Percentiles rank a stretch among this genome's conserved stretches.
Conservation (phyloP, 31 red algal genomes). For the Endocladia muricata region DNA sequence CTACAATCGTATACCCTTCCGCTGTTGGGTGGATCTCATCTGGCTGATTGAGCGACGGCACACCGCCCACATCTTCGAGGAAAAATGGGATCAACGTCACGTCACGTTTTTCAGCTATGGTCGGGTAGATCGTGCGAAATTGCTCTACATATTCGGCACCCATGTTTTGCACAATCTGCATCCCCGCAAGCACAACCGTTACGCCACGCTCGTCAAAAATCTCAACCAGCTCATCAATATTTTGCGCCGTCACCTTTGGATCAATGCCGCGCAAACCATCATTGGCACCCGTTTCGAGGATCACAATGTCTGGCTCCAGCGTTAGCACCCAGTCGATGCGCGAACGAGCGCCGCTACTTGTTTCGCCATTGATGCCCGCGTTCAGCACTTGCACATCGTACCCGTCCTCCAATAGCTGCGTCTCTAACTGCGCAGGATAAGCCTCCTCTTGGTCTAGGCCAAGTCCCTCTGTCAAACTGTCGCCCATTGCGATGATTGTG, state of each 20-base stretch:
- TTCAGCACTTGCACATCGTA: neutral
- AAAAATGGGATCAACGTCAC: neutral
- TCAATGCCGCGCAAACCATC: neutral
- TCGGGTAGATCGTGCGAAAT: neutral
- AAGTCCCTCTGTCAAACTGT: neutral
- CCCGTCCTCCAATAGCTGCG: neutral
- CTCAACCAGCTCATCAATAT: neutral
- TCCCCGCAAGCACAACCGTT: neutral
- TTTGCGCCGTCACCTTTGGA: neutral
- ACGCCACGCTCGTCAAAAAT: neutral
- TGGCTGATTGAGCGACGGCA: neutral
- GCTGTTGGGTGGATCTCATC: neutral
- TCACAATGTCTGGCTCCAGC: neutral
- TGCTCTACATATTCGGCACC: neutral
- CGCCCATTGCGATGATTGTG: neutral
- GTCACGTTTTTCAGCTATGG: neutral
- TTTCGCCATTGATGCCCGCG: neutral
- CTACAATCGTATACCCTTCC: neutral
- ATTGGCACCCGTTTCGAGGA: neutral
- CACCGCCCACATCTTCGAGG: neutral
- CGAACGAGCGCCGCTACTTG: neutral
- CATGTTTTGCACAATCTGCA: neutral
- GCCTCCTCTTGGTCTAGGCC: neutral
- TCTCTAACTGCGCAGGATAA: neutral
- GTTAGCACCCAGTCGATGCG: neutral